Percentiles rank a stretch among this genome's conserved stretches.
phyloP scores from a whole-genome alignment of 306 rosid species.

The Cajanus cajan region DNA sequence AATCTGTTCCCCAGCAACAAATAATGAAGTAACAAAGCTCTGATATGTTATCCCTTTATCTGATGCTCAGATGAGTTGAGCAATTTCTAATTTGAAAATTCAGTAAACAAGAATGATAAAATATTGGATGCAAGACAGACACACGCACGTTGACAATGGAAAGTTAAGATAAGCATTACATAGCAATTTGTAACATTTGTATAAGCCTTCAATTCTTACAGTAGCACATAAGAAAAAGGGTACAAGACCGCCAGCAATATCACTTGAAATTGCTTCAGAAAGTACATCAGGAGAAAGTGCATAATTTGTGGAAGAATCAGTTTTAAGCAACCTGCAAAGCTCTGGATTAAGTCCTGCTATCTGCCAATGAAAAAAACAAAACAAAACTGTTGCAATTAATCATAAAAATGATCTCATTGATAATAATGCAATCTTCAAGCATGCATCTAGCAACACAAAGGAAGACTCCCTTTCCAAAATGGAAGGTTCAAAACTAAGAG shows the following conservation, averaged over 20 bases:
- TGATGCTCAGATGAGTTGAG: not conserved
- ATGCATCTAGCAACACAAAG: not conserved
- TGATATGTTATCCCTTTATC: not conserved
- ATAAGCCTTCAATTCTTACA: slow-evolving; percentile 48
- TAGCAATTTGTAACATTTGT: slow-evolving; percentile 5
- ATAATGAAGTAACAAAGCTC: not conserved
- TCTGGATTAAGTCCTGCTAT: slow-evolving; percentile 82
- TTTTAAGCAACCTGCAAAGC: slow-evolving; percentile 73
- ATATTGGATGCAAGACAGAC: not conserved
- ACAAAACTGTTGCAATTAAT: slow-evolving; percentile 12
- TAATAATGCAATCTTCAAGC: slow-evolving; percentile 4
- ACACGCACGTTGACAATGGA: not conserved
- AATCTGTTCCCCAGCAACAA: slow-evolving; percentile 3
- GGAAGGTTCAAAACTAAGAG: not conserved
- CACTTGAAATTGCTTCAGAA: slow-evolving; percentile 64
- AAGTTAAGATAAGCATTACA: slow-evolving; percentile 7
- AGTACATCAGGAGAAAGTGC: slow-evolving; percentile 73
- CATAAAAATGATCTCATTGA: not conserved
- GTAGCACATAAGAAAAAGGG: slow-evolving; percentile 94
- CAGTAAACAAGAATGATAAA: not conserved
- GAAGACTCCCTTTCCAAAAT: not conserved
- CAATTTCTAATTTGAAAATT: not conserved
- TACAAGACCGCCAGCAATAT: slow-evolving; percentile 60
- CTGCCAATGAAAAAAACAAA: slow-evolving; percentile 51
- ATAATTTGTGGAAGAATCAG: slow-evolving; percentile 67